A percentile compares a stretch with the other conserved stretches of the same genome.
phyloP scores from a whole-genome alignment of 169 alveolate species.

The Plasmodium adleri region DNA sequence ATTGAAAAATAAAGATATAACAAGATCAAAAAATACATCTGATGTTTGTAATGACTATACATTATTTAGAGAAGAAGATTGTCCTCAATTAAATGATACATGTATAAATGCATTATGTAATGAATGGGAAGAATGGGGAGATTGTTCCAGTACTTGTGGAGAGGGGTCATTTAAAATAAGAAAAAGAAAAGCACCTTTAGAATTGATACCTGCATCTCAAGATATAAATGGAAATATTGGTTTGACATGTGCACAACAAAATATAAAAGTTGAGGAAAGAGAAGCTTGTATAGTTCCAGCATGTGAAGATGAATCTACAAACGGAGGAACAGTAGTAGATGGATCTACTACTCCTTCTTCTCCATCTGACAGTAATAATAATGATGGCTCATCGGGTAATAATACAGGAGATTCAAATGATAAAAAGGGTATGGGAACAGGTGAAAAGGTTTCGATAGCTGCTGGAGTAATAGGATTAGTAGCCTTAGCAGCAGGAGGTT shows the following conservation, averaged over 20 bases:
- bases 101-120: slow-evolving; percentile 62
- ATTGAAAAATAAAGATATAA: slow-evolving; percentile 12
- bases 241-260: slow-evolving; percentile 68
- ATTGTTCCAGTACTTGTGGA: slow-evolving; percentile 67
- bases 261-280: slow-evolving; percentile 43
- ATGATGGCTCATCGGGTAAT: background rate
- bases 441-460: slow-evolving; percentile 62
- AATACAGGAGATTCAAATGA: background rate
- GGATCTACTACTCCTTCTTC: background rate
- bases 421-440: slow-evolving; percentile 48
- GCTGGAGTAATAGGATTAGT: slow-evolving; percentile 62
- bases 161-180: slow-evolving; percentile 32
- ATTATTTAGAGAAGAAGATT: slow-evolving; percentile 65
- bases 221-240: slow-evolving; percentile 64
- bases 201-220: slow-evolving; percentile 55
- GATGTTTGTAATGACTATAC: slow-evolving; percentile 43
- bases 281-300: slow-evolving; percentile 53
- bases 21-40: slow-evolving; percentile 1
- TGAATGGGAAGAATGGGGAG: slow-evolving; percentile 77
- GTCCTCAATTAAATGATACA: slow-evolving; percentile 31
- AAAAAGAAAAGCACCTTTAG: slow-evolving; percentile 58
- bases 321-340: background rate
- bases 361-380: background rate
- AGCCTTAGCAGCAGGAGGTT: slow-evolving; percentile 52
- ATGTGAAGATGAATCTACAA: slow-evolving; percentile 1